Conservation (phyloP, 768 basidiomycete species). For the Artomyces pyxidatus region DNA sequence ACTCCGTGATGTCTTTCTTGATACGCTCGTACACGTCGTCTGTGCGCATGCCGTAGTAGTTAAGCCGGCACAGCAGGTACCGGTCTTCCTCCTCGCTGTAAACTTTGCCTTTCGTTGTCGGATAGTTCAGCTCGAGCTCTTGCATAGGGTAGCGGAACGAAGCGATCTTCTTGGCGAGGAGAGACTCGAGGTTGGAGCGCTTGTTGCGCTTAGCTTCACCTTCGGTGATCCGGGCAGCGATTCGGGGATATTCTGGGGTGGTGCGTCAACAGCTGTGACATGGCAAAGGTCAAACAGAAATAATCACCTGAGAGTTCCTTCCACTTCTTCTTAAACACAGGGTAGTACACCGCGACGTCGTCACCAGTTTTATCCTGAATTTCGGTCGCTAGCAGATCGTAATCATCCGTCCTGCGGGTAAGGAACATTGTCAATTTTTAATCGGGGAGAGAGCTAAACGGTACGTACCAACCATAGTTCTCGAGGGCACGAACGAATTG, state of each 20-base stretch:
- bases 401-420: constrained; percentile 53
- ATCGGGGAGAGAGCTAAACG: not conserved
- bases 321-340: constrained; percentile 86
- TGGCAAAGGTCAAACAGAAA: not conserved
- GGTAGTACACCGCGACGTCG: constrained; percentile 71
- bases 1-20: constrained; percentile 94
- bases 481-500: constrained; percentile 79
- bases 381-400: constrained; percentile 67
- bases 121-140: constrained; percentile 92
- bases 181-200: constrained; percentile 68
- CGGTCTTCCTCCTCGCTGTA: constrained; percentile 97
- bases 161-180: constrained; percentile 75
- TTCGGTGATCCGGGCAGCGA: constrained; percentile 76
- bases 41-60: constrained; percentile 81
- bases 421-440: not conserved
- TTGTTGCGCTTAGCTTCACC: constrained; percentile 89
- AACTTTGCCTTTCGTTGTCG: constrained; percentile 92
- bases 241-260: constrained; percentile 62
- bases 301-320: constrained; percentile 67
- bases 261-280: not conserved
- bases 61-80: constrained; percentile 84
- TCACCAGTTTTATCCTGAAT: constrained; percentile 78
- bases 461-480: constrained; percentile 67
- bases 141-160: constrained; percentile 91
- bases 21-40: constrained; percentile 93